Evolutionary conservation across 2,329 filamentous ascomycete genomes (phyloP).

Genomic region (Ceratocystis diversiconidia): DNA sequence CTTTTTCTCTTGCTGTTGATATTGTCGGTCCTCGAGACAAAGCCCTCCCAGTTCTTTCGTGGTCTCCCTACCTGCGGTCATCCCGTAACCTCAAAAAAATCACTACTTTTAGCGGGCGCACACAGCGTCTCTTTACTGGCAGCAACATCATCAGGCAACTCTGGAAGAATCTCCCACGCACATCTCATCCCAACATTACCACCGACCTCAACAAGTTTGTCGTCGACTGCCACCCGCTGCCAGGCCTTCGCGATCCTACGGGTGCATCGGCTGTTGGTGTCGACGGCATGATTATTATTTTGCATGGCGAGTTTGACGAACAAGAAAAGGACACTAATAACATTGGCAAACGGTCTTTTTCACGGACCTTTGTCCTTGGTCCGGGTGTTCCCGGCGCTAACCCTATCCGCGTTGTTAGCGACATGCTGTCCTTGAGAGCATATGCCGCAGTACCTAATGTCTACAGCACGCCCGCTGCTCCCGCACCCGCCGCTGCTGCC

Average conservation of each 20-base stretch:
- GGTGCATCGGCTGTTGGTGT: conserved; percentile 52
- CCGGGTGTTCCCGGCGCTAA: conserved; percentile 52
- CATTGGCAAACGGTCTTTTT: conserved; percentile 60
- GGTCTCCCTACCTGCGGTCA: conserved; percentile 61
- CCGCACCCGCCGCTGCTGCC: conserved; percentile 20
- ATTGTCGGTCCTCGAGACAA: conserved; percentile 39
- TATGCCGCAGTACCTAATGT: conserved; percentile 40
- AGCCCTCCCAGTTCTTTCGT: conserved; percentile 37
- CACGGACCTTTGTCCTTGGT: conserved; percentile 64
- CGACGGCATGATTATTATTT: conserved; percentile 60
- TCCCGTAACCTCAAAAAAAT: conserved; percentile 68
- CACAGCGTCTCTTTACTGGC: conserved; percentile 53
- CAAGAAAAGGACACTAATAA: conserved; percentile 41
- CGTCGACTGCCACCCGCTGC: conserved; percentile 65
- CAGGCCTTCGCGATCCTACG: conserved; percentile 55
- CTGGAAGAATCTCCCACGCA: conserved; percentile 58
- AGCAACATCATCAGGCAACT: conserved; percentile 48
- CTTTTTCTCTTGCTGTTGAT: conserved; percentile 64
- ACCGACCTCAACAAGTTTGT: conserved; percentile 59
- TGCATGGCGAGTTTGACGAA: conserved; percentile 80
- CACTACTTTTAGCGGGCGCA: conserved; percentile 42
- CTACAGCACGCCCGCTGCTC: conserved; percentile 23
- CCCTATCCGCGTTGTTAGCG: conserved; percentile 60
- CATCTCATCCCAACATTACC: conserved; percentile 58
- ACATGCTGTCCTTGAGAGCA: conserved; percentile 60